phyloP scores from a whole-genome alignment of 179 eudicot genomes.

The Beta macrorhiza region DNA sequence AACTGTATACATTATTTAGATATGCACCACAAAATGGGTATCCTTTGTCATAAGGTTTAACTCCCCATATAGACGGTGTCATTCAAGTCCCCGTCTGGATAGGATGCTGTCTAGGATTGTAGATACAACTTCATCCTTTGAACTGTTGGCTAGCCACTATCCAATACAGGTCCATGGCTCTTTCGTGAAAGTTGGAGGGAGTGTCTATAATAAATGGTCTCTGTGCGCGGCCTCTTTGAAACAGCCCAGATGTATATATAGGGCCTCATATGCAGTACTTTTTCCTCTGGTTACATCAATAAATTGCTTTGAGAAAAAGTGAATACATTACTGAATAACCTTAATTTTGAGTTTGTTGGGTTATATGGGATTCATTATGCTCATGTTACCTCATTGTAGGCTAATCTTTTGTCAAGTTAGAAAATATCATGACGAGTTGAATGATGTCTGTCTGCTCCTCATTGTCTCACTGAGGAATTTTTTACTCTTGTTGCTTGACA shows the following conservation, averaged over 20 bases:
- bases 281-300: neutral
- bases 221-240: neutral
- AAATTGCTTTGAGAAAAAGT: neutral
- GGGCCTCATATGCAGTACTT: neutral
- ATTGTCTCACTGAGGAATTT: neutral
- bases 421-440: neutral
- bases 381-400: constrained; percentile 11
- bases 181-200: neutral
- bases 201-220: constrained; percentile 5
- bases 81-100: neutral
- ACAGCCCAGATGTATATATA: neutral
- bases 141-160: neutral
- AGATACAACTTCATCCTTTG: neutral
- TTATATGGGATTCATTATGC: neutral
- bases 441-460: neutral
- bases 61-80: neutral
- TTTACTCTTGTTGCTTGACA: neutral
- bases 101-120: neutral
- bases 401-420: constrained; percentile 1
- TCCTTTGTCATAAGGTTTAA: neutral
- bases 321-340: neutral
- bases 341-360: neutral
- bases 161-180: neutral
- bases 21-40: neutral
- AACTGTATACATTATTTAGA: neutral